Base-by-base conservation (phyloP, 495 filamentous ascomycete genomes). In the Hypoxylon trugodes region DNA sequence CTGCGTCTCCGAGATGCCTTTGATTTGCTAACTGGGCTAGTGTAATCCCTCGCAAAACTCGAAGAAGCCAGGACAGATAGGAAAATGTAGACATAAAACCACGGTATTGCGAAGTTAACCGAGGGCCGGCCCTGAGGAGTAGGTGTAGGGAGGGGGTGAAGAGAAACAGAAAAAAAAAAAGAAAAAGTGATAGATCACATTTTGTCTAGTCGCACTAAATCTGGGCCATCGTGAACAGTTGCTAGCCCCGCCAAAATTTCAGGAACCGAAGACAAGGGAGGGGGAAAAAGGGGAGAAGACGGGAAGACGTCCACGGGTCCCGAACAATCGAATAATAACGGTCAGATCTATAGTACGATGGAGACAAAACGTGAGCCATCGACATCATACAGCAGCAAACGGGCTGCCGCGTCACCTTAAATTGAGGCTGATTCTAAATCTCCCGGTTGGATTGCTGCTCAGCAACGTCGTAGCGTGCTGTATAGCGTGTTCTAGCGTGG, bases 361-460 rank as follows among this genome's bases (percentile, higher is more conserved):
- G 50, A 28, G 50, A 51, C 46, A 51, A 30, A 52, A 46, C 22
- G 50, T n/a, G 26, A 54, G 40, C 41, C 47, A 41, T 62, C 53
- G 53, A 54, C 58, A 67, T 62, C 64, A 54, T 59, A 42, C 58
- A 48, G 58, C 47, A 66, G 42, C 33, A 38, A 19, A 45, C 54
- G 54, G 59, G 40, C 41, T 45, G 58, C 51, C 41, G 47, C 64
- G 58, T 62, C 52, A 66, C 63, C 52, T 54, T 54, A 56, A 30
- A 67, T 67, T 67, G 64, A 67, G 64, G 64, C 64, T 67, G 64
- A 67, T 67, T 62, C 52, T 49, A 42, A 67, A 62, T 67, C 38
- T 67, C 62, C 64, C 64, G 64, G 64, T 54, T 61, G 48, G 64
- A 58, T 47, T 62, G 26, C 58, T 33, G 52, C 40, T 35, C 40